Conservation (phyloP, 208 protist species). For the Trypanosoma conorhini region DNA sequence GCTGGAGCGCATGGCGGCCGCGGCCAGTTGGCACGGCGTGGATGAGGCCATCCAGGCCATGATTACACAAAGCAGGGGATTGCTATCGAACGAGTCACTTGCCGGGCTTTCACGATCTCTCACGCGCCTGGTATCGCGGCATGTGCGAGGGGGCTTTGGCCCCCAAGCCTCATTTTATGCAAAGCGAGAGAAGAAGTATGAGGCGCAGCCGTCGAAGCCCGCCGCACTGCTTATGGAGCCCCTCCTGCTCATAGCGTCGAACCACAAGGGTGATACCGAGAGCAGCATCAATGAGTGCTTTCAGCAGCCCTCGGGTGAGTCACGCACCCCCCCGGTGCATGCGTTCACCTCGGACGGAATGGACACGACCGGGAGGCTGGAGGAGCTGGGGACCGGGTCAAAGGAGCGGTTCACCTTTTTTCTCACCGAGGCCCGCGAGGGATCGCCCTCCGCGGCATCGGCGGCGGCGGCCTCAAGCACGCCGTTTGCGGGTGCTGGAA, state of each 20-base stretch:
- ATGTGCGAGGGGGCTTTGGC: background rate
- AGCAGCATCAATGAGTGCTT: background rate
- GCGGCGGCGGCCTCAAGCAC: background rate
- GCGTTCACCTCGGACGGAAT: background rate
- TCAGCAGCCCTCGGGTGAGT: background rate
- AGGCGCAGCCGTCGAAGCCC: background rate
- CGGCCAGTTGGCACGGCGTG: constrained; percentile 1
- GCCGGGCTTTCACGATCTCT: background rate
- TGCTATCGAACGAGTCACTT: constrained; percentile 5
- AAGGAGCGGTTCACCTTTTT: constrained; percentile 2
- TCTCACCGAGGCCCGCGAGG: background rate
- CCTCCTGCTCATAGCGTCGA: background rate
- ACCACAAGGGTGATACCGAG: background rate
- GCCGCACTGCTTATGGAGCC: background rate
- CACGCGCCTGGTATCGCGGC: background rate
- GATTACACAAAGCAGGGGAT: background rate
- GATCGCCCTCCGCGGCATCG: background rate
- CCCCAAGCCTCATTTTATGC: background rate
- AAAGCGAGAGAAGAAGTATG: background rate
- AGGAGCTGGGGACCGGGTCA: background rate
- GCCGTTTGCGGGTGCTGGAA: background rate
- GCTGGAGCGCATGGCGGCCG: background rate
- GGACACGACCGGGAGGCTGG: background rate
- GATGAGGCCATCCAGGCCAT: constrained; percentile 11
- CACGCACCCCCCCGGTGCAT: background rate